Evolutionary conservation across 352 stramenopile species (phyloP).

Genomic region (Pseudoperonospora humuli): DNA sequence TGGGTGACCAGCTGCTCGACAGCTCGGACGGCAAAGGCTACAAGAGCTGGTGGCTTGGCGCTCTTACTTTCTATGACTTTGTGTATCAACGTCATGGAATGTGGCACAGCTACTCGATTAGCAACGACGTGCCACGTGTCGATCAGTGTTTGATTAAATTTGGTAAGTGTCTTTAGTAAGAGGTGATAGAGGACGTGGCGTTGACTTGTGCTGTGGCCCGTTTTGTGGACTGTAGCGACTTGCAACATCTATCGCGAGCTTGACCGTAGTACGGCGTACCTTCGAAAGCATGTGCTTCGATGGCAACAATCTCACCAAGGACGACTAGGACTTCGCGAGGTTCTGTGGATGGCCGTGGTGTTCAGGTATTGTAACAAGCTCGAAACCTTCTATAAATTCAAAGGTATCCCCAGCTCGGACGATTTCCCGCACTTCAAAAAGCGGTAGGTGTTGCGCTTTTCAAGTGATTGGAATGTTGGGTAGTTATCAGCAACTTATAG

Average conservation of each 20-base stretch:
- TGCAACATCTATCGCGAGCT: constrained; percentile 83
- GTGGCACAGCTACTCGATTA: constrained; percentile 82
- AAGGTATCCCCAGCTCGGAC: constrained; percentile 71
- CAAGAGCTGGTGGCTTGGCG: constrained; percentile 82
- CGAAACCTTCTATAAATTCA: constrained; percentile 72
- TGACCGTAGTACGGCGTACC: constrained; percentile 70
- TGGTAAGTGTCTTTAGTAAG: constrained; percentile 42
- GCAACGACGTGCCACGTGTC: constrained; percentile 57
- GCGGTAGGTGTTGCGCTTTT: constrained; percentile 20
- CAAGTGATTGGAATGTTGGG: not conserved
- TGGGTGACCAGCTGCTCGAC: constrained; percentile 68
- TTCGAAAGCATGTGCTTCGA: constrained; percentile 72
- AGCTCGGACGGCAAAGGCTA: constrained; percentile 65
- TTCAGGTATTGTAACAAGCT: constrained; percentile 81
- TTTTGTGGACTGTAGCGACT: constrained; percentile 35
- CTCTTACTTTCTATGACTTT: constrained; percentile 79
- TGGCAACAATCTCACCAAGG: constrained; percentile 71
- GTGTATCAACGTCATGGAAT: constrained; percentile 81
- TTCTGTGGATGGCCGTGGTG: constrained; percentile 74
- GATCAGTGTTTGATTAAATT: constrained; percentile 68
- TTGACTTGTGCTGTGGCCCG: no score
- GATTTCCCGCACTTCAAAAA: constrained; percentile 60
- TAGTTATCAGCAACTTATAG: not conserved
- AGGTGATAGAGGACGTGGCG: not conserved
- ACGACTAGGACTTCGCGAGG: constrained; percentile 55